These are phyloP conservation scores for Taiozyma sp. DNA, from an alignment of 1,139 yeast genomes.

Conservation along the genomic window DNA sequence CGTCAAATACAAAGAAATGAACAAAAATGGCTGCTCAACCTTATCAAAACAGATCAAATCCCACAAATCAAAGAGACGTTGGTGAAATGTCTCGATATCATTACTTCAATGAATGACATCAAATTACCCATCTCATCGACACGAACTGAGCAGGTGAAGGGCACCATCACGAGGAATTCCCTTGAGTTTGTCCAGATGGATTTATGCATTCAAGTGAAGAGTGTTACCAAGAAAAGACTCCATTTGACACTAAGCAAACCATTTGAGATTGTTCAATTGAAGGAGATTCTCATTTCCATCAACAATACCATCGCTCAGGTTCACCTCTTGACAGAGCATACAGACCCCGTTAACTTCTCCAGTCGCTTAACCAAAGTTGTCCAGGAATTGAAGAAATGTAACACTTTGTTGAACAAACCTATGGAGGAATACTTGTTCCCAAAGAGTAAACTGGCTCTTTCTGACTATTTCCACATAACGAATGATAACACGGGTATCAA, in stretches of 20 bases:
- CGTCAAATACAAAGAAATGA: conserved; percentile 13
- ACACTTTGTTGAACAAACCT: conserved; percentile 19
- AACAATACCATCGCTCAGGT: conserved; percentile 11
- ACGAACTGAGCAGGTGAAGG: conserved; percentile 23
- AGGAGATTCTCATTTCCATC: conserved; percentile 7
- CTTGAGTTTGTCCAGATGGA: conserved; percentile 15
- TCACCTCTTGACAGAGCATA: conserved; percentile 8
- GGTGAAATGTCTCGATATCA: conserved; percentile 27
- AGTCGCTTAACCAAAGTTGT: conserved; percentile 23
- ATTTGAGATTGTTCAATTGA: conserved; percentile 10
- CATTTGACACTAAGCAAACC: conserved; percentile 11
- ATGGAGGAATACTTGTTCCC: conserved; percentile 18
- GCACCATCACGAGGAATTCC: conserved; percentile 15
- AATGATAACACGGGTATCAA: not conserved
- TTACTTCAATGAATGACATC: conserved; percentile 26
- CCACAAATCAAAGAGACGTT: conserved; percentile 33
- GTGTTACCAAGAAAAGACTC: conserved; percentile 14
- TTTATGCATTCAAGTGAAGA: conserved; percentile 12
- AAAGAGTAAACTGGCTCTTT: not conserved
- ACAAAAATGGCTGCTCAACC: conserved; percentile 30
- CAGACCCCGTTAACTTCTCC: conserved; percentile 10
- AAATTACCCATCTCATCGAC: conserved; percentile 28
- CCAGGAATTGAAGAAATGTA: conserved; percentile 32
- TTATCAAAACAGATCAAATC: conserved; percentile 32
- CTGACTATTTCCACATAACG: not conserved